Evolutionary conservation across 2,329 filamentous ascomycete genomes (phyloP).

Genomic region (Lanzia echinophila): DNA sequence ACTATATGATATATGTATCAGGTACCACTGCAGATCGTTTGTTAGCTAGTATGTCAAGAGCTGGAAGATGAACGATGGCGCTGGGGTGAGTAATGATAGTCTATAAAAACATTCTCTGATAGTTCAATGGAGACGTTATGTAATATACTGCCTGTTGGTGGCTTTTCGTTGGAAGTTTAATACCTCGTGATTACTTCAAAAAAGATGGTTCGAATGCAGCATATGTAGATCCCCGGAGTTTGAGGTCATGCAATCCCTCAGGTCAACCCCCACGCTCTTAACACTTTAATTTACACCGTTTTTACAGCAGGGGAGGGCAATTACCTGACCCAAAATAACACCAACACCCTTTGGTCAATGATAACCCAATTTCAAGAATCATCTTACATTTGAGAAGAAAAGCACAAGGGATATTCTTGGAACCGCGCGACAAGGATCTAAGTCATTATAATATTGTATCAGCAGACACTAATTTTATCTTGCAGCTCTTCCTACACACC

Average conservation of each 20-base stretch:
- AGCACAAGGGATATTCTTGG: background rate
- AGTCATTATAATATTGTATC: constrained; percentile 8
- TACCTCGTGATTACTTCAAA: background rate
- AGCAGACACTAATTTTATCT: constrained; percentile 7
- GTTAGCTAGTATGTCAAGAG: background rate
- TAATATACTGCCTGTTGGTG: background rate
- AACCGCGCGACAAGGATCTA: constrained; percentile 6
- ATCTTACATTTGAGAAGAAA: background rate
- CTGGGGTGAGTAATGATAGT: background rate
- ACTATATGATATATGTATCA: constrained; percentile 4
- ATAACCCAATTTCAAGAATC: background rate
- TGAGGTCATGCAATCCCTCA: constrained; percentile 5
- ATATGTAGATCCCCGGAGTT: background rate
- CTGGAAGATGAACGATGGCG: background rate
- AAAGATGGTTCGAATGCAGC: background rate
- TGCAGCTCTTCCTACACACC: too few species aligned
- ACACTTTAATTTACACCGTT: too few species aligned
- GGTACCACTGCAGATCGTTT: constrained; percentile 1
- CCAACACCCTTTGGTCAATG: too few species aligned
- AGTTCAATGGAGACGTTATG: background rate
- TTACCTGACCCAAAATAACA: background rate
- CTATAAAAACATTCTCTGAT: background rate
- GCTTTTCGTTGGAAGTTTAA: background rate
- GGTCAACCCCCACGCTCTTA: constrained; percentile 3
- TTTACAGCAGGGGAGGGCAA: background rate